Percentiles rank a stretch among this genome's conserved stretches.
phyloP scores from a whole-genome alignment of 495 filamentous ascomycete species.

The Poronia punctata region DNA sequence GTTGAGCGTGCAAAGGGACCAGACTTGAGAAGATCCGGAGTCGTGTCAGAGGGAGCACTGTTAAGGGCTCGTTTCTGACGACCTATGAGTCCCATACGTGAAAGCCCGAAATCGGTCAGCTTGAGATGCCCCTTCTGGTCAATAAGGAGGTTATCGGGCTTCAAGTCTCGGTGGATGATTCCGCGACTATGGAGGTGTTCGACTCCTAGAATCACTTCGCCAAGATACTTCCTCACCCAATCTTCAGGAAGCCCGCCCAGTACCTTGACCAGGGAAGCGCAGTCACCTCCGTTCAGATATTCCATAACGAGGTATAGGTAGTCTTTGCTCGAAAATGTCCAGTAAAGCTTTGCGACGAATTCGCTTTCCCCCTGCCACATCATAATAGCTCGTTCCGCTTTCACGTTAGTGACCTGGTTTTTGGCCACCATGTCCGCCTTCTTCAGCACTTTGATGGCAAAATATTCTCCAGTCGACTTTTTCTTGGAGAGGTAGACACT shows the following conservation, averaged over 20 bases:
- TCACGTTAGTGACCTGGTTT: constrained; percentile 98
- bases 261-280: constrained; percentile 90
- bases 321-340: constrained; percentile 99
- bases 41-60: constrained; percentile 66
- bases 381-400: constrained; percentile 99
- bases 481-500: constrained; percentile 98
- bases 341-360: constrained; percentile 97
- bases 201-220: constrained; percentile 88
- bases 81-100: constrained; percentile 93
- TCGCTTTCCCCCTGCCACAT: constrained; percentile 99
- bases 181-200: constrained; percentile 91
- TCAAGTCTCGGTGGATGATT: constrained; percentile 93
- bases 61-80: constrained; percentile 90
- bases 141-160: constrained; percentile 95
- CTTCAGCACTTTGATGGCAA: constrained; percentile 95
- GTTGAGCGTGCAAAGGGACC: constrained; percentile 80
- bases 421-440: constrained; percentile 99
- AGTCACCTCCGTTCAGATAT: constrained; percentile 95
- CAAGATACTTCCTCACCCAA: constrained; percentile 95
- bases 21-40: constrained; percentile 85
- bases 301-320: constrained; percentile 99
- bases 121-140: constrained; percentile 96
- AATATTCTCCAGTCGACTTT: constrained; percentile 96
- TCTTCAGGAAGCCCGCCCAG: constrained; percentile 88
- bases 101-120: constrained; percentile 94